Conservation (phyloP, 495 filamentous ascomycete genomes). For the Daldinia loculata region DNA sequence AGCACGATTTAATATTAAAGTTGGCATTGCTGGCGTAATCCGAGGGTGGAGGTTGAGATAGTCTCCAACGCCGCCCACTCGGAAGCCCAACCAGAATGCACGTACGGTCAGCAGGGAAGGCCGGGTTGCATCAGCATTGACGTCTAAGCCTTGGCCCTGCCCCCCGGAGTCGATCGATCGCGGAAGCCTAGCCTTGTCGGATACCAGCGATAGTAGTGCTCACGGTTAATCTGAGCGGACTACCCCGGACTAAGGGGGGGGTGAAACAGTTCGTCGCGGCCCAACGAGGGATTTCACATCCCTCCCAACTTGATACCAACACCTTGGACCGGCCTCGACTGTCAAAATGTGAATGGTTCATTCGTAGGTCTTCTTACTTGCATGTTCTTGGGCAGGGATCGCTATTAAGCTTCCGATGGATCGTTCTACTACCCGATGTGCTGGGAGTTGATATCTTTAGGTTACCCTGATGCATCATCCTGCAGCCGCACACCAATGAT, state of each 20-base stretch:
- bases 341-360: slow-evolving; percentile 5
- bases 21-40: slow-evolving; percentile 34
- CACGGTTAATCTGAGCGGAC: slow-evolving; percentile 13
- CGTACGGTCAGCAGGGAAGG: slow-evolving; percentile 18
- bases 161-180: slow-evolving; percentile 15
- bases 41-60: slow-evolving; percentile 19
- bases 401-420: slow-evolving; percentile 27
- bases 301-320: neutral
- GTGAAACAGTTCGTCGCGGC: slow-evolving; percentile 33
- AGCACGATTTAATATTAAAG: slow-evolving; percentile 1
- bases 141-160: neutral
- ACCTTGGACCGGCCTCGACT: neutral
- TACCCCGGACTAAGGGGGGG: slow-evolving; percentile 21
- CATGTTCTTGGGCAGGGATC: slow-evolving; percentile 13
- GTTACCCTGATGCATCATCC: neutral
- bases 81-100: slow-evolving; percentile 9
- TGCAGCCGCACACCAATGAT: slow-evolving; percentile 12
- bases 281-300: slow-evolving; percentile 36
- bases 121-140: slow-evolving; percentile 18
- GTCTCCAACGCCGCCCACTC: slow-evolving; percentile 16
- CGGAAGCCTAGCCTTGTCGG: slow-evolving; percentile 20
- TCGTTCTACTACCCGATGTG: slow-evolving; percentile 5
- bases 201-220: slow-evolving; percentile 15
- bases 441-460: slow-evolving; percentile 12
- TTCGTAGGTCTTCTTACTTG: slow-evolving; percentile 13